These are phyloP conservation scores for Misopates orontium DNA, from an alignment of 257 asterid species.

Conservation along the genomic window DNA sequence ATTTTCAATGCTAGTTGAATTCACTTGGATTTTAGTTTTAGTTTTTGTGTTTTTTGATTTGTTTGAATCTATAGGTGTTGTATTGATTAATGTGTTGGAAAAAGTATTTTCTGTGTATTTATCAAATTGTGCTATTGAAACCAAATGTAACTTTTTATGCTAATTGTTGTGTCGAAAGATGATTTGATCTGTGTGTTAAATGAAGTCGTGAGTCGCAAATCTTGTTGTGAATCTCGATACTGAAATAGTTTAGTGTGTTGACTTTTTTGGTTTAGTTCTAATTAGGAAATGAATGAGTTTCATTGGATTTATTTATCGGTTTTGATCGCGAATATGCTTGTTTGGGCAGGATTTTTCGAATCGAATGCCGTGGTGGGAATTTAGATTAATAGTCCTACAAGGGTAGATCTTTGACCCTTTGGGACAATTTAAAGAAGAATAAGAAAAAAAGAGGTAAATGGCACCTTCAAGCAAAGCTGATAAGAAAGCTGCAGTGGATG, in stretches of 20 bases:
- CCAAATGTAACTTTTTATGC: too few species aligned
- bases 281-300: background rate
- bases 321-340: too few species aligned
- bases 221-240: too few species aligned
- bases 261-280: background rate
- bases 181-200: too few species aligned
- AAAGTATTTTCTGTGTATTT: conserved; percentile 14
- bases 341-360: conserved; percentile 16
- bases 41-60: background rate
- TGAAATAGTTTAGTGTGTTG: background rate
- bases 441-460: conserved; percentile 47
- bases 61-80: conserved; percentile 13
- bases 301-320: too few species aligned
- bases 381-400: conserved; percentile 24
- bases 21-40: conserved; percentile 1
- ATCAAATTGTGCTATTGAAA: too few species aligned
- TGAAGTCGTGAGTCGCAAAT: too few species aligned
- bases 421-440: conserved; percentile 30
- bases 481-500: conserved; percentile 88
- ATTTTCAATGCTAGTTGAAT: conserved; percentile 13
- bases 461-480: conserved; percentile 90
- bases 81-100: conserved; percentile 8
- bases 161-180: background rate
- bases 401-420: conserved; percentile 25
- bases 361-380: conserved; percentile 42